Conservation (phyloP, 2,329 filamentous ascomycete species). For the Fusarium sp. region DNA sequence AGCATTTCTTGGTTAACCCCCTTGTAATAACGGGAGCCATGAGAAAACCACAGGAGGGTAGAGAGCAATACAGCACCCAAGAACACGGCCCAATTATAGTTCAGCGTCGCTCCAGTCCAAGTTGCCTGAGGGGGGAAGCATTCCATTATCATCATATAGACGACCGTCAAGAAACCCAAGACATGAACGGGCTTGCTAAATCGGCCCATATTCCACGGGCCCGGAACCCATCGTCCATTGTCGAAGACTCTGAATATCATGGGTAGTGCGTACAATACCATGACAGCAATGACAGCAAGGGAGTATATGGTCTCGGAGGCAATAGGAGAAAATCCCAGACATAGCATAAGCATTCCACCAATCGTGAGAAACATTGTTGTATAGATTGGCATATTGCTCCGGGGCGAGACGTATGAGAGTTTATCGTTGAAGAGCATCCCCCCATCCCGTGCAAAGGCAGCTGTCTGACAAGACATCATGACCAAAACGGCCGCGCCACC, state of each 20-base stretch:
- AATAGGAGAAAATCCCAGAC: not conserved
- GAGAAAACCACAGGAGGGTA: not conserved
- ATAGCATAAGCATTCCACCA: not conserved
- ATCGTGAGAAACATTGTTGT: not conserved
- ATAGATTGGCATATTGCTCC: not conserved
- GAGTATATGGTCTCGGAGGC: not conserved
- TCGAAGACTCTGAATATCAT: not conserved
- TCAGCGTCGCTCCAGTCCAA: not conserved
- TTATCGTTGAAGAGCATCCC: not conserved
- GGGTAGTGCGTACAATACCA: not conserved
- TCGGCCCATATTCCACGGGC: not conserved
- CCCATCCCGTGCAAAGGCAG: not conserved
- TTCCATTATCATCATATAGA: not conserved
- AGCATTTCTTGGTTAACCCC: not conserved
- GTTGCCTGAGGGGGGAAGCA: not conserved
- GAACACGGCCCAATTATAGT: not conserved
- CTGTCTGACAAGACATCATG: not conserved
- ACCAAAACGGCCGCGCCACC: not conserved
- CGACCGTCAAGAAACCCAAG: not conserved
- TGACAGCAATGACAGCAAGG: not conserved
- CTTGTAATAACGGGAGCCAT: not conserved
- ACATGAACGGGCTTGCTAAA: not conserved
- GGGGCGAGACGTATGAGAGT: not conserved
- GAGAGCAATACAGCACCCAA: not conserved
- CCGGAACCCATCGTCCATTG: not conserved